Evolutionary conservation across 352 stramenopile species (phyloP), one percentile per base, ranked within the genome.

Genomic region (Globisporangium carolinianum): DNA sequence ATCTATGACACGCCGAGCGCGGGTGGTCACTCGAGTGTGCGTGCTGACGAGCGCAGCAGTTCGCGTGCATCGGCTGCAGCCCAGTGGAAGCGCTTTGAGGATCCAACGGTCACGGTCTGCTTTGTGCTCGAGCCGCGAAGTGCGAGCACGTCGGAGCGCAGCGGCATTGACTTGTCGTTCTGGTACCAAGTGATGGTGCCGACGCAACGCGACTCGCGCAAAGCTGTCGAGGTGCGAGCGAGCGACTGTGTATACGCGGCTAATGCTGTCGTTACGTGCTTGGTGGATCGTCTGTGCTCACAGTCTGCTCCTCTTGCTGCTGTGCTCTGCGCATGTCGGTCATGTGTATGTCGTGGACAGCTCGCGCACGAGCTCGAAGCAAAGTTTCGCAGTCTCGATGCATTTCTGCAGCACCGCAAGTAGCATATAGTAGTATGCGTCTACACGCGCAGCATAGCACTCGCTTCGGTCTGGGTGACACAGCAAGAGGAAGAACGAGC

Each of bases 161-260:
- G 35, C n/a, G 15, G 58, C 4, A 45, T 63, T 8, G 18, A 58
- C 18, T 45, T 70, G 8, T 65, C 45, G 9, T 71, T 75, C 53
- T 78, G 70, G 67, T 69, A 68, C 57, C 70, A 78, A 53, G 54
- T 62, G 5, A 57, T 72, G 6, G 11, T 64, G 9, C 64, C 67
- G 12, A 14, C 42, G 17, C 24, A 9, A 4, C 38, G 51, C 6
- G 47, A 55, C 0, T 8, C 52, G 47, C 17, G 43, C 58, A 38
- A 65, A 48, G 6, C 11, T 36, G 32, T 58, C 17, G 51, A 63
- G 12, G 53, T 55, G 3, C 61, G 71, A 50, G 42, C 37, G 17
- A 7, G 18, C 53, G 51, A 52, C 57, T 60, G 45, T 48, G 14
- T 32, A 17, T 17, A 14, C 4, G 8, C 45, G 36, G 5, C 14